Evolutionary conservation across 2,329 filamentous ascomycete species (phyloP), one percentile per base, ranked within the genome.

Genomic region (Sordariomycetes sp.): DNA sequence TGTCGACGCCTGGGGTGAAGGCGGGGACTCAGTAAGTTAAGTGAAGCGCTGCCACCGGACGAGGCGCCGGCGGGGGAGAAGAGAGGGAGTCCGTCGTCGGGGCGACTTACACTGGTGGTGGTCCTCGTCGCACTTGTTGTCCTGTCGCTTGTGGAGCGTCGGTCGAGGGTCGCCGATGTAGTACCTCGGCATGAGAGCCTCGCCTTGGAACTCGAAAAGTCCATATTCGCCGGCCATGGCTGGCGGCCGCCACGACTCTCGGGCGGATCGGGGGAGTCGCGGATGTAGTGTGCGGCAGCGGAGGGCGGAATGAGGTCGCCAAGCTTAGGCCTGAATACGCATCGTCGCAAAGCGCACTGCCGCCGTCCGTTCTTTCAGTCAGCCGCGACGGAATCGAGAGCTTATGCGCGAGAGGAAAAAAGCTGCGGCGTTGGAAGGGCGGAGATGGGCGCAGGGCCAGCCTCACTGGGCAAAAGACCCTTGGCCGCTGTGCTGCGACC

Each of bases 1-100:
- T 65, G 54, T 78, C 76, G 55, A 74, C 68, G 59, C 76, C 76
- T 78, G 53, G 25, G 53, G 40, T 46, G 40, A 14, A n/a, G 16
- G 10, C 4, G 18, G 6, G 3, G 40, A 46, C 16, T n/a, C n/a
- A n/a, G 8, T 53, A 18, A 28, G n/a, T 28, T 53, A 18, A 28
- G n/a, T 28, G 40, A 37, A 20, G 20, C 16, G 37, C 62, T 40
- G 59, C 58, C 34, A 32, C 37, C 14, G 14, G 18, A 22, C 2
- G 3, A 22, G 46, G 46, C 18, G n/a, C 16, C 12, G 12, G 20
- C 22, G 46, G n/a, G 3, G 12, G 20, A 20, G 46, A 22, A 24
- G 46, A 12, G 11, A 24, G 5, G 22, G n/a, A 6, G 12, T 4
- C 18, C 12, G 12, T 6, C 8, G 32, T 34, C 18, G 25, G 54